Evolutionary conservation across 75 land plant species (phyloP).

Genomic region (Sequoia sempervirens): DNA sequence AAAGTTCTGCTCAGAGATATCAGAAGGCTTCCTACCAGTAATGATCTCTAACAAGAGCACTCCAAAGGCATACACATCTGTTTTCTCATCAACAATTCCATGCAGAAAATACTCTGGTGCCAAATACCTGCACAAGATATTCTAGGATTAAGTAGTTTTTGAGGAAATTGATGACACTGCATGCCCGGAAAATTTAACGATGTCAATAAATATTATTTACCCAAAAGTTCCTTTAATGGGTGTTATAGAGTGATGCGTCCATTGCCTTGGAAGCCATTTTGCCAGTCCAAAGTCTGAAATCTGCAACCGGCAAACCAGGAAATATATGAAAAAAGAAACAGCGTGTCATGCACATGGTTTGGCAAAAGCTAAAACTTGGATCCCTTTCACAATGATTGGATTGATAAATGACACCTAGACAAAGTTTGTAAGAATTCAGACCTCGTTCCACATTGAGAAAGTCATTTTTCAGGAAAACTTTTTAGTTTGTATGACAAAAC

Average conservation of each 20-base stretch:
- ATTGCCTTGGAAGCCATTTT: constrained; percentile 91
- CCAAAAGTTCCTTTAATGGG: constrained; percentile 99
- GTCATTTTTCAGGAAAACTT: not conserved
- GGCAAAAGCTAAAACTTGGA: not conserved
- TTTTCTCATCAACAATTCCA: constrained; percentile 95
- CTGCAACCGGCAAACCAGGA: constrained; percentile 23
- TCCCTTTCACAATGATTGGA: not conserved
- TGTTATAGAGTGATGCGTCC: constrained; percentile 87
- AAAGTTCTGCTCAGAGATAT: constrained; percentile 71
- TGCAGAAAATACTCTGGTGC: constrained; percentile 97
- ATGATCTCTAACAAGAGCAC: constrained; percentile 85
- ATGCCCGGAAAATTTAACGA: not conserved
- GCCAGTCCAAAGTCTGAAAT: constrained; percentile 97
- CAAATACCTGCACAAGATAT: constrained; percentile 56
- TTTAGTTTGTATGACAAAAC: not conserved
- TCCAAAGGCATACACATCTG: constrained; percentile 89
- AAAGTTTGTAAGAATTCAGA: not conserved
- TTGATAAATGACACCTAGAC: not conserved
- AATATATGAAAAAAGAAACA: not conserved
- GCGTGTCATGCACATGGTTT: not conserved
- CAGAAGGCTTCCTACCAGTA: constrained; percentile 73
- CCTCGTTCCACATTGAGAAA: not conserved
- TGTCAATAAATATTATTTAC: constrained; percentile 25
- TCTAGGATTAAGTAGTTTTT: not conserved
- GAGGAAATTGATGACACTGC: not conserved